phyloP scores from a whole-genome alignment of 192 early-diverging fungal genomes.

The Coemansia sp. region DNA sequence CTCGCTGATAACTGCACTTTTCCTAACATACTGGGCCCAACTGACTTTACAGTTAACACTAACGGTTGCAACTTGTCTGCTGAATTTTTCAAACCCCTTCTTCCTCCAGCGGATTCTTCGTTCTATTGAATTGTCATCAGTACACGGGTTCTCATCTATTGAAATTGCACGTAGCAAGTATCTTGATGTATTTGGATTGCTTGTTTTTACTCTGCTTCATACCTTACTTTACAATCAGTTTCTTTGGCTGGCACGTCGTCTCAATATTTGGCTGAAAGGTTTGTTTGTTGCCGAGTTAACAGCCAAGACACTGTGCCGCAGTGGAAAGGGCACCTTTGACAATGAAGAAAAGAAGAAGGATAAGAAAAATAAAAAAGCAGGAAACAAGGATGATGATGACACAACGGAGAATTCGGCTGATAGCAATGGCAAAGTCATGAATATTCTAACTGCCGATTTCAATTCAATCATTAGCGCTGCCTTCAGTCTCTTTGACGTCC shows the following conservation, averaged over 20 bases:
- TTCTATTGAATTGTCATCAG: conserved; percentile 40
- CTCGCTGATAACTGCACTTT: conserved; percentile 35
- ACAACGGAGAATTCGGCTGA: conserved; percentile 31
- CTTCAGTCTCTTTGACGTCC: conserved; percentile 61
- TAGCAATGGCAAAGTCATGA: conserved; percentile 67
- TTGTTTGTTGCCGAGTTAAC: conserved; percentile 67
- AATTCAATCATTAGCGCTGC: conserved; percentile 60
- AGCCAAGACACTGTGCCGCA: conserved; percentile 63
- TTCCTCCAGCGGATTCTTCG: conserved; percentile 61
- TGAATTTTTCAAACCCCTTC: conserved; percentile 59
- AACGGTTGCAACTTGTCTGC: conserved; percentile 22
- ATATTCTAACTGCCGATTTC: conserved; percentile 71
- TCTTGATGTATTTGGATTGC: conserved; percentile 62
- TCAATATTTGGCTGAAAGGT: conserved; percentile 62
- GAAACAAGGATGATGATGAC: conserved; percentile 25
- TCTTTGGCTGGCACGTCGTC: conserved; percentile 65
- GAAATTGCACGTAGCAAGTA: conserved; percentile 45
- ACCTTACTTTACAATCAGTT: conserved; percentile 56
- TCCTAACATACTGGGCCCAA: conserved; percentile 43
- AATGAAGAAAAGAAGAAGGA: too few species aligned
- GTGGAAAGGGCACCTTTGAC: conserved; percentile 59
- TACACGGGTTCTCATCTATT: neutral
- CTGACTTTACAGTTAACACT: conserved; percentile 43
- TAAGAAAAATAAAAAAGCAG: conserved; percentile 7
- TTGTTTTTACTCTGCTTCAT: conserved; percentile 47